Evolutionary conservation across 495 filamentous ascomycete species (phyloP), one percentile per base, ranked within the genome.

Genomic region (Xylaria grammica): DNA sequence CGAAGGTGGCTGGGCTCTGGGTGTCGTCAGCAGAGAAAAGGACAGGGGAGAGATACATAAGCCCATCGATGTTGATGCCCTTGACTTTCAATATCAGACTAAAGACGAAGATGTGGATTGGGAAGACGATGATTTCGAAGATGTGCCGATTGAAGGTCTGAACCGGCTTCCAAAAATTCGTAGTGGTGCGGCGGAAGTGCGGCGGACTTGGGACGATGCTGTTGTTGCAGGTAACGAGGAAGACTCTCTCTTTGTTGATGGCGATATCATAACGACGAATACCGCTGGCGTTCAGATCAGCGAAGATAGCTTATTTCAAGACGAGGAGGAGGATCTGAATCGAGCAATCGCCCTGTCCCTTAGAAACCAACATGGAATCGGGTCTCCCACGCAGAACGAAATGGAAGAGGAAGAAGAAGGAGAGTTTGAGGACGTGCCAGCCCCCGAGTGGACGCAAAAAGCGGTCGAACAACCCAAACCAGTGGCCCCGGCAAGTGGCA

Each of bases 1-100:
- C 9, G 95, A 96, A 76, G 96, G 96, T 45, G 95, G 95, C n/a
- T 99, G 93, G 93, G 93, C 93, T 1, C 79, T 99, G 13, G 95
- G 95, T 46, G 95, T 99, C 38, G 93, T 99, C 22, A 91, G 88
- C 29, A 91, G 78, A 50, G 86, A 92, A 46, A 96, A 90, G 70
- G 84, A 90, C 38, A 83, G 86, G 55, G 92, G 92, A 0, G 80
- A 89, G 44, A 83, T 85, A 51, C 87, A 88, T 56, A 94, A 89
- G 70, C 94, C 95, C 1, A 98, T 99, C 63, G 91, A 97, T 77
- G 85, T 98, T 17, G 94, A 98, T 69, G 85, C 83, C 38, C 72
- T 91, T 52, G 90, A 87, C 20, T 75, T 86, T 22, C 82, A 86
- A 49, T 83, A 80, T 36, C 82, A 88, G 53, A 77, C 79, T 7